Conservation (phyloP, 257 asterid species). For the Przewalskia tangutica region DNA sequence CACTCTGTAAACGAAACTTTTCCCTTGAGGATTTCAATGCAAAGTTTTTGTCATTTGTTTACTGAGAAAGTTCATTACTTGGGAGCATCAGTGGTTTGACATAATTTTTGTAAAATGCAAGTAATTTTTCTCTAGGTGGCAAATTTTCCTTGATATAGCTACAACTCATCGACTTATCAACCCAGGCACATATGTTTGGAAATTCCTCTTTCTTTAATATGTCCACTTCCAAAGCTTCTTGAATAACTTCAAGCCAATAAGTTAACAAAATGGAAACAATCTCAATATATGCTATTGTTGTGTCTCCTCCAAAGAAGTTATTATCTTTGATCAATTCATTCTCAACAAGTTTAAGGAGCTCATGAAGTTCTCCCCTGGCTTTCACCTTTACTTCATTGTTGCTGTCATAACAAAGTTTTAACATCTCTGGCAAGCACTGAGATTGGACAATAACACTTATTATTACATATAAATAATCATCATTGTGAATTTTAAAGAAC, state of each 20-base stretch:
- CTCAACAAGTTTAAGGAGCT: slow-evolving; percentile 2
- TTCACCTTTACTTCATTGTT: not conserved
- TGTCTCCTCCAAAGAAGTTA: not conserved
- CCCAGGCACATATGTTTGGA: slow-evolving; percentile 6
- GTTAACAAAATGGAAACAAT: slow-evolving; percentile 1
- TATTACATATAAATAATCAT: not conserved
- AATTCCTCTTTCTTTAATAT: not conserved
- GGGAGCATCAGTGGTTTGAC: not conserved
- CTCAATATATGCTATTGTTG: not conserved
- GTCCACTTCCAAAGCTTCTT: not conserved
- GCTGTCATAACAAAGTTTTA: not conserved
- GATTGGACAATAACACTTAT: not conserved
- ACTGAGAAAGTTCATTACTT: not conserved
- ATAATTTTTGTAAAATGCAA: not conserved
- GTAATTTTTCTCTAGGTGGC: slow-evolving; percentile 3
- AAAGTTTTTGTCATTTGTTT: not conserved
- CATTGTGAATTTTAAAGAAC: too few relatives aligned
- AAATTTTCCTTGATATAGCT: not conserved
- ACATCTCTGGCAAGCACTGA: not conserved
- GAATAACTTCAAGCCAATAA: slow-evolving; percentile 3
- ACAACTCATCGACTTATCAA: not conserved
- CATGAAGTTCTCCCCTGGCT: not conserved
- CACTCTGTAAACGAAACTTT: not conserved
- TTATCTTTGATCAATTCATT: slow-evolving; percentile 1
- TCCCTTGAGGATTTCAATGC: not conserved